phyloP scores from a whole-genome alignment of 2,329 filamentous ascomycete genomes.

The Alternaria sp. region DNA sequence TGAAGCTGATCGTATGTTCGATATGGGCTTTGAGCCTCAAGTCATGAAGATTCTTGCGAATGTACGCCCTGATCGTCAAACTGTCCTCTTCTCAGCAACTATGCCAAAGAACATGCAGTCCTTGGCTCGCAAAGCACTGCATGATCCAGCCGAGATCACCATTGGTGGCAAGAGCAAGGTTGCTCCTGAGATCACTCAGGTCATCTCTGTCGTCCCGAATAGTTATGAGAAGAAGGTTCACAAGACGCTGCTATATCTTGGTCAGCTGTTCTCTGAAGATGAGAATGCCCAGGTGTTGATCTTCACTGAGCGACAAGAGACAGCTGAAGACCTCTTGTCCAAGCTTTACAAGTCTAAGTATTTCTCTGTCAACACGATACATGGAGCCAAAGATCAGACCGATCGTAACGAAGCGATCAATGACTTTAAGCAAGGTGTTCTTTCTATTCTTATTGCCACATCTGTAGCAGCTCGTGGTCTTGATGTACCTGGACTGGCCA shows the following conservation, averaged over 20 bases:
- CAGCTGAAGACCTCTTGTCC: slow-evolving; percentile 54
- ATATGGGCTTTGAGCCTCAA: slow-evolving; percentile 99
- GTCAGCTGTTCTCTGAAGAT: slow-evolving; percentile 84
- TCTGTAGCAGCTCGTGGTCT: slow-evolving; percentile 94
- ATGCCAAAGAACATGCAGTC: slow-evolving; percentile 94
- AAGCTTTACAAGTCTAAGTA: slow-evolving; percentile 45
- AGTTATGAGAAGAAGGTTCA: slow-evolving; percentile 79
- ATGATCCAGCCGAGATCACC: slow-evolving; percentile 86
- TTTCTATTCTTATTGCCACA: slow-evolving; percentile 91
- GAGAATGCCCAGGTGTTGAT: slow-evolving; percentile 91
- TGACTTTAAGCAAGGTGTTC: slow-evolving; percentile 70
- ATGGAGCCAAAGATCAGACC: slow-evolving; percentile 73
- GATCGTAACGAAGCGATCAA: slow-evolving; percentile 48
- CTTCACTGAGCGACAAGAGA: slow-evolving; percentile 92
- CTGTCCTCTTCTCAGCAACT: slow-evolving; percentile 94
- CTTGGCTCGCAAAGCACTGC: slow-evolving; percentile 86
- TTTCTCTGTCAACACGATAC: slow-evolving; percentile 71
- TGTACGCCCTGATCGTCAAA: slow-evolving; percentile 90
- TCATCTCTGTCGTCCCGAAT: slow-evolving; percentile 74
- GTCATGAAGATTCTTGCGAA: slow-evolving; percentile 96
- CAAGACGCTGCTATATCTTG: slow-evolving; percentile 84
- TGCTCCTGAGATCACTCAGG: slow-evolving; percentile 80
- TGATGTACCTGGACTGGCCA: slow-evolving; percentile 93
- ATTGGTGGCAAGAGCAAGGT: slow-evolving; percentile 84
- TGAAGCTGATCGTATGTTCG: slow-evolving; percentile 98